Percentiles rank a stretch among this genome's conserved stretches.
These are phyloP conservation scores for Metarhizium guizhouense DNA, from an alignment of 2,329 filamentous ascomycete species.

Conservation along the genomic window DNA sequence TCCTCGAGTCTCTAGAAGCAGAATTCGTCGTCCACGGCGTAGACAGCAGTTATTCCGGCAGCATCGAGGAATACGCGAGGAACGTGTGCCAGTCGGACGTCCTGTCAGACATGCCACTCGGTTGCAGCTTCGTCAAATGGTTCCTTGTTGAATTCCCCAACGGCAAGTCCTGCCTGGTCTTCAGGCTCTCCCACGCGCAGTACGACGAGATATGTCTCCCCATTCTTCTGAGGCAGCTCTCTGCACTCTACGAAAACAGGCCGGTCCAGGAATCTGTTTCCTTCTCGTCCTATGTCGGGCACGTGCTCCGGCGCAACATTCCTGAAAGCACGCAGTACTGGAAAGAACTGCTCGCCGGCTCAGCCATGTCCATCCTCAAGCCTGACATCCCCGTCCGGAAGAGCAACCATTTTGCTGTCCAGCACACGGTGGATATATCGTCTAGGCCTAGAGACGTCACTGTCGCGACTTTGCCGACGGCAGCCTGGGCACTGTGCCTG, in stretches of 20 bases:
- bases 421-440: constrained; percentile 35
- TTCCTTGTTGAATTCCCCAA: constrained; percentile 34
- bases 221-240: constrained; percentile 51
- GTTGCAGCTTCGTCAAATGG: constrained; percentile 53
- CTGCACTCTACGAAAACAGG: constrained; percentile 30
- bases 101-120: constrained; percentile 44
- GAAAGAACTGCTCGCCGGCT: constrained; percentile 47
- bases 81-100: constrained; percentile 48
- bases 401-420: constrained; percentile 31
- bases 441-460: constrained; percentile 46
- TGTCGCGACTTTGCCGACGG: constrained; percentile 55
- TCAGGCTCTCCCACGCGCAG: constrained; percentile 60
- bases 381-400: constrained; percentile 27
- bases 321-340: constrained; percentile 49
- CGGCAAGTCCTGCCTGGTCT: constrained; percentile 35
- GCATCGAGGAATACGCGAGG: constrained; percentile 39
- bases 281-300: constrained; percentile 37
- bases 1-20: constrained; percentile 44
- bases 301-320: constrained; percentile 30
- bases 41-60: background rate
- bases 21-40: constrained; percentile 40
- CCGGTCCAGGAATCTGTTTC: constrained; percentile 24
- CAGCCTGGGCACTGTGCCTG: constrained; percentile 56
- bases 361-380: constrained; percentile 37
- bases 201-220: constrained; percentile 62